These are phyloP conservation scores for Ophiocordyceps camponoti-floridani DNA, from an alignment of 2,329 filamentous ascomycete species.

Conservation along the genomic window DNA sequence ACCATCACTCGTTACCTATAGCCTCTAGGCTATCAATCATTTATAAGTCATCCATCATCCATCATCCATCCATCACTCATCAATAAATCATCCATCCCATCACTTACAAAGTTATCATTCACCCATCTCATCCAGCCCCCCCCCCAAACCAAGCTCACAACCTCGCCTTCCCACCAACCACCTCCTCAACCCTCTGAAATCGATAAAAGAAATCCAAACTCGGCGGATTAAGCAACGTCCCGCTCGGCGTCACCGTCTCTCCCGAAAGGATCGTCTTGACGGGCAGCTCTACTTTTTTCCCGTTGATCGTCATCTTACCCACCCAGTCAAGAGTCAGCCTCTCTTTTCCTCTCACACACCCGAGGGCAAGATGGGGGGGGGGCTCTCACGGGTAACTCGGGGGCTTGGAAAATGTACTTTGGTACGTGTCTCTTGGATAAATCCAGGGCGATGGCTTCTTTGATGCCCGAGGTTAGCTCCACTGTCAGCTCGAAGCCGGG, in stretches of 20 bases:
- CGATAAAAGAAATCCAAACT: conserved; percentile 64
- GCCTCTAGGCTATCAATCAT: no score
- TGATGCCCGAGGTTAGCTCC: conserved; percentile 38
- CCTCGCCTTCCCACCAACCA: conserved; percentile 12
- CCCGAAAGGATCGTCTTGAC: conserved; percentile 75
- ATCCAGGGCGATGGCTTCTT: conserved; percentile 45
- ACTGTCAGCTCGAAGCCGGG: conserved; percentile 36
- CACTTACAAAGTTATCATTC: not conserved
- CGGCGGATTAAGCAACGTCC: conserved; percentile 59
- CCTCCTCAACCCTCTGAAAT: conserved; percentile 30
- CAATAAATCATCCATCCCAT: not conserved
- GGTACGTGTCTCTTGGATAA: conserved; percentile 61
- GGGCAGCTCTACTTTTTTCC: conserved; percentile 72
- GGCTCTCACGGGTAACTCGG: conserved; percentile 54
- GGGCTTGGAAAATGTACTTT: conserved; percentile 60
- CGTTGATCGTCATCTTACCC: conserved; percentile 48
- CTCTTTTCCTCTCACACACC: no score
- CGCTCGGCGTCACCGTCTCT: conserved; percentile 53
- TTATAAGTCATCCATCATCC: no score
- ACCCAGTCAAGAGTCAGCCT: conserved; percentile 5
- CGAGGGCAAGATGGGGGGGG: conserved; percentile 4
- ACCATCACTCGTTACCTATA: no score
- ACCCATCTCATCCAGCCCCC: not conserved
- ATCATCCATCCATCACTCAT: no score
- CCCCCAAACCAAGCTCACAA: conserved; percentile 7